Conservation (phyloP, 2,329 filamentous ascomycete genomes). For the Sarocladiaceae sp. region DNA sequence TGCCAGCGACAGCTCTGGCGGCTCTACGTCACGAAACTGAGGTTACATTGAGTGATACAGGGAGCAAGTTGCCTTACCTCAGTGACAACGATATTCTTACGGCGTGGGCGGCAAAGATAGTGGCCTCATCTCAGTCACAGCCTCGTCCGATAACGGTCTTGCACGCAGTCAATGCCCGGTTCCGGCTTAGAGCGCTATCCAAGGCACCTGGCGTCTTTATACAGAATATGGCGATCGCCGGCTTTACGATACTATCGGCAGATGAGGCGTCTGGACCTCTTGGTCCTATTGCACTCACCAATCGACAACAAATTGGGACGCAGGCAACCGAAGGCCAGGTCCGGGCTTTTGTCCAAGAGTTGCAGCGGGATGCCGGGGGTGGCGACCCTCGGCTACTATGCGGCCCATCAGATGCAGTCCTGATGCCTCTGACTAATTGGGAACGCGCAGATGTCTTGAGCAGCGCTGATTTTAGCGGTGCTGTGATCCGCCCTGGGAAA, state of each 20-base stretch:
- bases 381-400: constrained; percentile 19
- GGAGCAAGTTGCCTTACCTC: constrained; percentile 25
- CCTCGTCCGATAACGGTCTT: constrained; percentile 19
- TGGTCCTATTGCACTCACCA: constrained; percentile 20
- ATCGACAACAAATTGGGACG: constrained; percentile 26
- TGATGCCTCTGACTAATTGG: constrained; percentile 35
- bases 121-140: constrained; percentile 16
- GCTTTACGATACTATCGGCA: constrained; percentile 17
- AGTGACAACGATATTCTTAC: constrained; percentile 40
- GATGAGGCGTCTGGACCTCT: constrained; percentile 18
- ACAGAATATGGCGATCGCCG: constrained; percentile 20
- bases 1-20: constrained; percentile 26
- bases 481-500: constrained; percentile 17
- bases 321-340: constrained; percentile 28
- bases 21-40: constrained; percentile 19
- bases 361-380: constrained; percentile 15
- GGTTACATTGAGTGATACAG: constrained; percentile 1
- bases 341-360: constrained; percentile 19
- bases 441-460: constrained; percentile 27
- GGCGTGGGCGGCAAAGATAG: constrained; percentile 29
- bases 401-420: constrained; percentile 23
- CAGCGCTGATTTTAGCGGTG: constrained; percentile 28
- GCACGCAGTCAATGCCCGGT: constrained; percentile 21
- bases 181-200: constrained; percentile 17
- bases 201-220: constrained; percentile 16